phyloP scores from a whole-genome alignment of 208 protist species.

The Acanthamoeba triangularis region DNA sequence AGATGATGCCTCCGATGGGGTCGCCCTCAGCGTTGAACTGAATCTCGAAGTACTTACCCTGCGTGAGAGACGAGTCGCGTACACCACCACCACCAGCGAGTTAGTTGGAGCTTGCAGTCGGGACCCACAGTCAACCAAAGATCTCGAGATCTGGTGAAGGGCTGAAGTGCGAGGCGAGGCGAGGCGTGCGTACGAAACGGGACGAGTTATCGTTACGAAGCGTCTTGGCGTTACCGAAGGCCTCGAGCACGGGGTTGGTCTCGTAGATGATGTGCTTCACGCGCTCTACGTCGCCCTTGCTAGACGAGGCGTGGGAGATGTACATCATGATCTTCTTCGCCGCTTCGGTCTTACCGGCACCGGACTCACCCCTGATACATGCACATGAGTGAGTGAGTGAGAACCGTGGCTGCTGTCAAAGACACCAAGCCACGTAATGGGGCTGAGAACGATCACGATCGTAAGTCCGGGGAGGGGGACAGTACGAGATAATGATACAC shows the following conservation, averaged over 20 bases:
- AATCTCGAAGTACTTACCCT: constrained; percentile 90
- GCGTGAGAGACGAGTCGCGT: too few relatives aligned
- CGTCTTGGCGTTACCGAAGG: constrained; percentile 88
- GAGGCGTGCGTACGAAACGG: constrained; percentile 82
- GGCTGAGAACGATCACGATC: not conserved
- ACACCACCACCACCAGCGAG: not conserved
- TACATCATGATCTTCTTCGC: constrained; percentile 98
- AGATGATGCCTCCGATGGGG: constrained; percentile 80
- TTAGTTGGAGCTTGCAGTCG: not conserved
- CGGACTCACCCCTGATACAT: constrained; percentile 93
- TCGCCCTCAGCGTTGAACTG: constrained; percentile 82
- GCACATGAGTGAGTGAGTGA: not conserved
- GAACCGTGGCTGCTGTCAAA: not conserved
- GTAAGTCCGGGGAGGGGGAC: not conserved
- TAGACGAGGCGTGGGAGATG: constrained; percentile 74
- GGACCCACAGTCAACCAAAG: too few relatives aligned
- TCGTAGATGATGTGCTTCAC: constrained; percentile 96
- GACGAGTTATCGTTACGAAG: constrained; percentile 91
- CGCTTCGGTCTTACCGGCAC: constrained; percentile 98
- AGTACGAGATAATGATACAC: constrained; percentile 96
- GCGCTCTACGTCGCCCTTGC: constrained; percentile 92
- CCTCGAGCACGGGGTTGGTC: constrained; percentile 89
- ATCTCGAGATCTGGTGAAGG: too few relatives aligned
- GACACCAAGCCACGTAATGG: constrained; percentile 17
- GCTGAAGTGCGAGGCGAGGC: not conserved